A percentile compares a stretch with the other conserved stretches of the same genome.
Evolutionary conservation across 768 basidiomycete species (phyloP).

Genomic region (Boletus sp.): DNA sequence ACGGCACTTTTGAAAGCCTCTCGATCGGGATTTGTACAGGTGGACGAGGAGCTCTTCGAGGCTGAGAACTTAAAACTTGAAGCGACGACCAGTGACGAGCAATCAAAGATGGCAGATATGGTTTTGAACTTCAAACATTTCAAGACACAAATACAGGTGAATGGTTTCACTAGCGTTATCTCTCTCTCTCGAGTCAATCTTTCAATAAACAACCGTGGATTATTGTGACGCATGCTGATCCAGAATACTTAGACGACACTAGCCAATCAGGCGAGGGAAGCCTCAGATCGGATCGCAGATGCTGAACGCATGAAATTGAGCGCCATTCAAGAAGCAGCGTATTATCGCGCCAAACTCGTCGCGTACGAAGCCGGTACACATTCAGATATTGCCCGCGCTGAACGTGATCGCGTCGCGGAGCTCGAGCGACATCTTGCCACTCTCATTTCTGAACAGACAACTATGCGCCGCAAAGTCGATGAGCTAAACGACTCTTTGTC

Average conservation of each 20-base stretch:
- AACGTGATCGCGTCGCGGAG: conserved; percentile 72
- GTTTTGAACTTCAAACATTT: conserved; percentile 85
- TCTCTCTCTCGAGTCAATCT: not conserved
- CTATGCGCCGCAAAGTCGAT: conserved; percentile 66
- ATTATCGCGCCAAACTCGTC: conserved; percentile 91
- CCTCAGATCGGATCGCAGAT: conserved; percentile 75
- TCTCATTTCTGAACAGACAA: conserved; percentile 59
- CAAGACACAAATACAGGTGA: conserved; percentile 81
- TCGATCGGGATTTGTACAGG: conserved; percentile 73
- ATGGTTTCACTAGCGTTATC: conserved; percentile 19
- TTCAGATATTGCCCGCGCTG: conserved; percentile 64
- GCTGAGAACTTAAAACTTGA: conserved; percentile 34
- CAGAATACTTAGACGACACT: conserved; percentile 54
- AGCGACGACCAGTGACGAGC: conserved; percentile 39
- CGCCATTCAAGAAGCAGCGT: conserved; percentile 92
- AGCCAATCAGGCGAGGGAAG: conserved; percentile 69
- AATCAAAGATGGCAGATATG: conserved; percentile 62
- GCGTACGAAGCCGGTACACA: conserved; percentile 75
- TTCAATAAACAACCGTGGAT: not conserved
- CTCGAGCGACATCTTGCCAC: conserved; percentile 70
- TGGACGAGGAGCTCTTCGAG: conserved; percentile 50
- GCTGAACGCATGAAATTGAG: conserved; percentile 73
- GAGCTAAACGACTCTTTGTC: conserved; percentile 74
- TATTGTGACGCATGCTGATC: conserved; percentile 10
- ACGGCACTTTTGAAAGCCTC: conserved; percentile 74